Conservation (phyloP, 73 alveolate species). For the Stentor coeruleus region DNA sequence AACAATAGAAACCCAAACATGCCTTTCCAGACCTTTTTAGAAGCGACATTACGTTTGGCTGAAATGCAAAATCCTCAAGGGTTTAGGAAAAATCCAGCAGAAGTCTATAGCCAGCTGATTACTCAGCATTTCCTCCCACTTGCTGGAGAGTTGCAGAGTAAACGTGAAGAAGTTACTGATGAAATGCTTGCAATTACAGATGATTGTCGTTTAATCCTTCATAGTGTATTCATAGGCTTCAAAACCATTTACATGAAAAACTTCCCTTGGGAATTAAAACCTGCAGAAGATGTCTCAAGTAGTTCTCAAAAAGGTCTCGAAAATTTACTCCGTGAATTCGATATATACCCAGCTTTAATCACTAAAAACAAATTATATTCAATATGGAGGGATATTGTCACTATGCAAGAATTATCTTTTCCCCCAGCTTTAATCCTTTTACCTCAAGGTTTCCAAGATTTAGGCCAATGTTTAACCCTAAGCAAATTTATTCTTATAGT, state of each 20-base stretch:
- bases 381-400: constrained; percentile 31
- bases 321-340: neutral
- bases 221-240: neutral
- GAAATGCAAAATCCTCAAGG: constrained; percentile 29
- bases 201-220: neutral
- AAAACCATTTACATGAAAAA: neutral
- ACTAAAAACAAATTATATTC: constrained; percentile 44
- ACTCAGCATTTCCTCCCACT: constrained; percentile 48
- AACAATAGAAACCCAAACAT: constrained; percentile 50
- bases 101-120: constrained; percentile 46
- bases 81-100: constrained; percentile 28
- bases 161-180: neutral
- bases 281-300: neutral
- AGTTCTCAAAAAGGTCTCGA: neutral
- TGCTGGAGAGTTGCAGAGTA: neutral
- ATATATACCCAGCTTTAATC: constrained; percentile 24
- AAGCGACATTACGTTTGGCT: constrained; percentile 42
- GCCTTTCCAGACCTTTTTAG: constrained; percentile 51
- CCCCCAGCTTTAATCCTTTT: neutral
- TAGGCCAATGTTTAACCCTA: neutral
- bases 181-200: neutral
- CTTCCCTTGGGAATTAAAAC: neutral
- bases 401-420: neutral
- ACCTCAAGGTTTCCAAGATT: neutral
- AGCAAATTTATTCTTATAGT: constrained; percentile 1